Percentiles rank a stretch among this genome's conserved stretches.
These are phyloP conservation scores for Hawksworthiomyces lignivorus DNA, from an alignment of 2,329 filamentous ascomycete species.

Conservation along the genomic window DNA sequence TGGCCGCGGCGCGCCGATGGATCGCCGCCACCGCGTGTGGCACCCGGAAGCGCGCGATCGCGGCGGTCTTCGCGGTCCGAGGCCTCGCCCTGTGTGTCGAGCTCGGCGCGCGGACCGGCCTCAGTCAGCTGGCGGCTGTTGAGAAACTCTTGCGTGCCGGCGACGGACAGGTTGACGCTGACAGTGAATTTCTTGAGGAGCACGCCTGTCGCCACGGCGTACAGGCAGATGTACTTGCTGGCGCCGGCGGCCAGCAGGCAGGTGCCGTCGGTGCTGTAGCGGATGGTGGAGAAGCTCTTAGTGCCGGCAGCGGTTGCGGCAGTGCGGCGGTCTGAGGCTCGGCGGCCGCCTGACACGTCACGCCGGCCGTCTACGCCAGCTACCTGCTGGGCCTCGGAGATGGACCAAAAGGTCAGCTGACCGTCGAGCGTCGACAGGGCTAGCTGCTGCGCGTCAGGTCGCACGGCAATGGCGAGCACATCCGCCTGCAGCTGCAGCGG, in stretches of 20 bases:
- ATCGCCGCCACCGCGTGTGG: slow-evolving; percentile 71
- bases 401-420: slow-evolving; percentile 89
- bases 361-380: slow-evolving; percentile 81
- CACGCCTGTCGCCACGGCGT: slow-evolving; percentile 88
- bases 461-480: slow-evolving; percentile 75
- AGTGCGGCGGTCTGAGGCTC: slow-evolving; percentile 77
- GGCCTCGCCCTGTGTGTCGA: slow-evolving; percentile 81
- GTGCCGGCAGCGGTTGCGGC: slow-evolving; percentile 86
- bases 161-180: slow-evolving; percentile 88
- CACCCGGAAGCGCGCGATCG: slow-evolving; percentile 73
- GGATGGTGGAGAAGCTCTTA: slow-evolving; percentile 81
- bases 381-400: slow-evolving; percentile 79
- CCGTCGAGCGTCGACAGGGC: slow-evolving; percentile 90
- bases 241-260: slow-evolving; percentile 87
- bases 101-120: slow-evolving; percentile 73
- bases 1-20: slow-evolving; percentile 67
- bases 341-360: slow-evolving; percentile 88
- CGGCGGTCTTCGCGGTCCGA: slow-evolving; percentile 82
- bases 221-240: slow-evolving; percentile 97
- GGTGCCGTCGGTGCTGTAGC: slow-evolving; percentile 85
- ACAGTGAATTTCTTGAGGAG: slow-evolving; percentile 93
- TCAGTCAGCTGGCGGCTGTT: slow-evolving; percentile 90
- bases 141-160: slow-evolving; percentile 93
- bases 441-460: slow-evolving; percentile 85
- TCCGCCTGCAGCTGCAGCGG: slow-evolving; percentile 88